Conservation (phyloP, 2,329 filamentous ascomycete species). For the Nemania sp. region DNA sequence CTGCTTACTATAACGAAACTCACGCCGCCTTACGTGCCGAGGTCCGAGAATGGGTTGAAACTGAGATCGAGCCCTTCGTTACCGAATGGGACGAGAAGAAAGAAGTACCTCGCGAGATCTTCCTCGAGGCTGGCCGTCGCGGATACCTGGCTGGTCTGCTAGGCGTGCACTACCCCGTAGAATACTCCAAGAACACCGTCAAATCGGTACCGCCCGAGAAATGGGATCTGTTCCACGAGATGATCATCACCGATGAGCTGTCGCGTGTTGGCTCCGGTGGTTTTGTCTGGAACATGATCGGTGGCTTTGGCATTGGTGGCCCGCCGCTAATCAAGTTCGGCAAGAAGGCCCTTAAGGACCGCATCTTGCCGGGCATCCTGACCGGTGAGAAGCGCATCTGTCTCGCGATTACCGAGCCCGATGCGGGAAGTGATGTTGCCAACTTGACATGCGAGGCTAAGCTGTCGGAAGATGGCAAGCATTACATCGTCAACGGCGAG, state of each 20-base stretch:
- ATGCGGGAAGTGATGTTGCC: conserved; percentile 94
- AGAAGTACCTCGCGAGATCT: conserved; percentile 87
- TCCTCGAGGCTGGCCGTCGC: conserved; percentile 93
- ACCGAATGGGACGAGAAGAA: conserved; percentile 98
- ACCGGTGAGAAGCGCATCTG: conserved; percentile 97
- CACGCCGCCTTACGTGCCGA: conserved; percentile 92
- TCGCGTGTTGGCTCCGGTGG: conserved; percentile 90
- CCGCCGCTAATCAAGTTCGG: conserved; percentile 94
- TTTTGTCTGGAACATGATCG: conserved; percentile 96
- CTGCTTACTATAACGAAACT: conserved; percentile 94
- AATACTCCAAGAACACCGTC: conserved; percentile 78
- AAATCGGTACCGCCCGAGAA: conserved; percentile 85
- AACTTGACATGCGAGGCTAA: conserved; percentile 97
- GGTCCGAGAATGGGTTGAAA: conserved; percentile 91
- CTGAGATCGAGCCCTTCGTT: conserved; percentile 89
- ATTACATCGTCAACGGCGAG: conserved; percentile 99
- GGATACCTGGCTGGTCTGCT: conserved; percentile 95
- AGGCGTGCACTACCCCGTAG: conserved; percentile 82
- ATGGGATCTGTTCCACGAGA: conserved; percentile 99
- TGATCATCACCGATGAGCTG: conserved; percentile 94
- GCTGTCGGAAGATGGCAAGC: conserved; percentile 93
- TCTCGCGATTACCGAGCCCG: conserved; percentile 95
- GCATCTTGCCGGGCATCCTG: conserved; percentile 89
- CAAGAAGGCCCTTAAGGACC: conserved; percentile 83
- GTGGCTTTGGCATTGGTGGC: conserved; percentile 95